Evolutionary conservation across 2,329 filamentous ascomycete species (phyloP), one percentile per base, ranked within the genome.

Genomic region (Penicillium sp.): DNA sequence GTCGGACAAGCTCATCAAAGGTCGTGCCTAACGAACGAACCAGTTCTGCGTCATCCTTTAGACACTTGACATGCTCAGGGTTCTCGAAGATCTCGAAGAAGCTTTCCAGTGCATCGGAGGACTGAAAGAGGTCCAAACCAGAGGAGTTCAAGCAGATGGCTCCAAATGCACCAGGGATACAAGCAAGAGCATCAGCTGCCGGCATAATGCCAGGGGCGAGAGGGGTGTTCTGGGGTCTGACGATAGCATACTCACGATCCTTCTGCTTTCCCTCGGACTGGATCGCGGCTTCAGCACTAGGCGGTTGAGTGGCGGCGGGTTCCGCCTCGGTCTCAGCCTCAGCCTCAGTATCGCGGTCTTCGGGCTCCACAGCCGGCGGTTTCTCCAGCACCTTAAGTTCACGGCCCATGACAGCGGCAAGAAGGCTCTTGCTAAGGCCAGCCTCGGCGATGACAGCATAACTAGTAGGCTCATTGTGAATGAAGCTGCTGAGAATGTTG

Each of bases 1-100:
- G 94, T 41, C 94, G 87, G 52, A 93, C 89, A 58, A 99, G 83
- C 75, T 99, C 94, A 73, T 99, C 94, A 69, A 99, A 97, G 41
- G 88, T 89, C 27, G 84, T 85, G 12, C 94, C 94, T 50, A 99
- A 83, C 40, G 86, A 85, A 31, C 84, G 84, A 10, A 93, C 84
- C 57, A 95, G 81, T 37, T 88, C 86, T 6, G 83, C 80, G 63
- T 96, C 93, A 38, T 81, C 80, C 61, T 90, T 86, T 82, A 99
- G 87, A 62, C 88, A 89, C 66, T 89, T 90, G 57, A 99, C 86
- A 75, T 99, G 95, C 17, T 86, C 84, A 2, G 92, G 87, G 64
- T 91, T 97, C 74, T 97, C 91, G 64, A 99, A 99, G n/a, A 97
- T 91, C 71, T 97, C 91, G 63, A 99, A 89, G 72, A 93, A 97